phyloP scores from a whole-genome alignment of 169 alveolate species.

The Babesia ovata region DNA sequence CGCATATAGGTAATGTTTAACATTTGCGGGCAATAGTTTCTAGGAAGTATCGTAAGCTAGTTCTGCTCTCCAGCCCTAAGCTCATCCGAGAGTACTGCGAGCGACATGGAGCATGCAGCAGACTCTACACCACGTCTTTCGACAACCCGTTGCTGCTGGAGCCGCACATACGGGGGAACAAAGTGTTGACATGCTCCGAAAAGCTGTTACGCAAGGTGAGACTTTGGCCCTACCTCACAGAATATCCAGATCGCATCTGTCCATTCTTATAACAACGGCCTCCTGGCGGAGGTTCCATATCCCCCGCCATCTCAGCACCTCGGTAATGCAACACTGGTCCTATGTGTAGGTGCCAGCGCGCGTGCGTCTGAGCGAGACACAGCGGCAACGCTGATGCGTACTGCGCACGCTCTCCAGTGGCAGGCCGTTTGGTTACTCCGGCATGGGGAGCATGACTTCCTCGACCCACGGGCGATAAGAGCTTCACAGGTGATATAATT shows the following conservation, averaged over 20 bases:
- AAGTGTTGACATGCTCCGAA: conserved; percentile 54
- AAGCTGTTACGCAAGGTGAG: conserved; percentile 59
- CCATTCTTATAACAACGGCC: conserved; percentile 56
- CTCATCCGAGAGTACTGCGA: conserved; percentile 62
- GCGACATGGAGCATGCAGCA: conserved; percentile 56
- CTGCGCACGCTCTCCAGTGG: conserved; percentile 72
- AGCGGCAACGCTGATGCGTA: conserved; percentile 56
- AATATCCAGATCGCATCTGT: conserved; percentile 26
- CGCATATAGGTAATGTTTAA: conserved; percentile 43
- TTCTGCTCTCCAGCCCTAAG: conserved; percentile 57
- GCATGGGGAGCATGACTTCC: conserved; percentile 61
- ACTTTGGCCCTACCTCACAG: background rate
- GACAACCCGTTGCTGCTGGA: conserved; percentile 55
- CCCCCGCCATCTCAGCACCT: conserved; percentile 56
- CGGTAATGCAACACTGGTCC: conserved; percentile 58
- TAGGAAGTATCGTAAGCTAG: conserved; percentile 62
- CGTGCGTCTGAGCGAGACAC: conserved; percentile 16
- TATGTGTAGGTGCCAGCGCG: conserved; percentile 56
- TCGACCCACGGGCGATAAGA: conserved; percentile 66
- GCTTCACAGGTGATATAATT: conserved; percentile 56
- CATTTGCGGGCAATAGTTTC: background rate
- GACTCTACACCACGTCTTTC: conserved; percentile 66
- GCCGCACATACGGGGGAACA: conserved; percentile 41
- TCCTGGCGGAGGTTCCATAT: conserved; percentile 67
- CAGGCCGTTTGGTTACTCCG: conserved; percentile 64